Evolutionary conservation across 169 alveolate species (phyloP).

Genomic region (Cryptosporidium meleagridis): DNA sequence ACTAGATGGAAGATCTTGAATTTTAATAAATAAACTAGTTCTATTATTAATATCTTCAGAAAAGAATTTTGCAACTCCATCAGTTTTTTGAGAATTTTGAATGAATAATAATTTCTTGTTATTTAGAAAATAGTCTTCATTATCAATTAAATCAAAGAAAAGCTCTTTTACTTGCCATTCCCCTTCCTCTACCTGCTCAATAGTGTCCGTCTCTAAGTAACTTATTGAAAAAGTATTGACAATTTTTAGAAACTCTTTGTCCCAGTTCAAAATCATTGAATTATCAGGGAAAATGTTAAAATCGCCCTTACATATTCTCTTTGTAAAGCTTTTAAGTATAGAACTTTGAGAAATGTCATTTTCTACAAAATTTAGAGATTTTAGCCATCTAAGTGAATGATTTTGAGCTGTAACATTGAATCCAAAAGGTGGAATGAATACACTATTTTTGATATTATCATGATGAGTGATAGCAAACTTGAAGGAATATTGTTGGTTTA

Average conservation of each 20-base stretch:
- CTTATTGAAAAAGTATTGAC: neutral
- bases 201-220: neutral
- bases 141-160: neutral
- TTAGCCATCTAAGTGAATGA: conserved; percentile 33
- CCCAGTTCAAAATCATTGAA: conserved; percentile 26
- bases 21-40: neutral
- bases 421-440: conserved; percentile 66
- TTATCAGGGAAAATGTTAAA: conserved; percentile 16
- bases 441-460: conserved; percentile 43
- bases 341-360: neutral
- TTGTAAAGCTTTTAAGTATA: neutral
- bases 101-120: neutral
- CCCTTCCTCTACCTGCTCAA: neutral
- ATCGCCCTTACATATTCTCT: conserved; percentile 16
- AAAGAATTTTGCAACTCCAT: conserved; percentile 17
- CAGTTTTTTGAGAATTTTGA: neutral
- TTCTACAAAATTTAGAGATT: neutral
- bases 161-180: conserved; percentile 23
- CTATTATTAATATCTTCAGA: neutral
- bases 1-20: conserved; percentile 11
- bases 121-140: neutral
- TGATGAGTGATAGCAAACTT: conserved; percentile 61
- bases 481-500: conserved; percentile 43
- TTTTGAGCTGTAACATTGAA: conserved; percentile 51
- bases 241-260: neutral